A percentile compares a stretch with the other conserved stretches of the same genome.
Conservation (phyloP, 2,329 filamentous ascomycete species). For the Cladophialophora immunda region DNA sequence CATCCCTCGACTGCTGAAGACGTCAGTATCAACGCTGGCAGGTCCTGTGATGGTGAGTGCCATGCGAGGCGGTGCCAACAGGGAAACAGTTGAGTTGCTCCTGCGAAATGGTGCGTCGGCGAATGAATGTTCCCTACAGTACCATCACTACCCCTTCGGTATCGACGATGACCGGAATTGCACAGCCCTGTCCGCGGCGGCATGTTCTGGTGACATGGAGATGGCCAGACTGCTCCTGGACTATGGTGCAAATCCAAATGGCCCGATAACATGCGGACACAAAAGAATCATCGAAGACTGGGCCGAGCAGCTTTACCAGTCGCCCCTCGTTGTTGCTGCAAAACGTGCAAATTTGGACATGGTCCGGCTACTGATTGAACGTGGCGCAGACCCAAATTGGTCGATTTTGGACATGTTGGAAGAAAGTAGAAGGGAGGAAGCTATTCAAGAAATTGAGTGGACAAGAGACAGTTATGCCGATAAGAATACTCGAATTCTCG, state of each 20-base stretch:
- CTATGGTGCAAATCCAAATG: constrained; percentile 13
- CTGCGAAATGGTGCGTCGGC: background rate
- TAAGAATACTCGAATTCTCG: background rate
- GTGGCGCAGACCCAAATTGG: constrained; percentile 13
- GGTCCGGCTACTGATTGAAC: background rate
- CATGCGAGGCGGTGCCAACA: background rate
- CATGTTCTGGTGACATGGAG: background rate
- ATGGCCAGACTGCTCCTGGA: constrained; percentile 15
- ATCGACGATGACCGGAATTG: background rate
- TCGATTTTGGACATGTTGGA: constrained; percentile 1
- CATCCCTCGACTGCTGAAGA: background rate
- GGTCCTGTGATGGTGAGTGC: constrained; percentile 1
- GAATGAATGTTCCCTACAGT: background rate
- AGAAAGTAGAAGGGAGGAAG: background rate
- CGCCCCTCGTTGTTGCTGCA: constrained; percentile 10
- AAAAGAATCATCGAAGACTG: background rate
- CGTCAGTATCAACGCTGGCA: background rate
- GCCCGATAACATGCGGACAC: background rate
- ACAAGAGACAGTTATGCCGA: background rate
- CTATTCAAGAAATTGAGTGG: background rate
- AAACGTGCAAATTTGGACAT: constrained; percentile 1
- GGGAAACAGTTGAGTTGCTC: constrained; percentile 10
- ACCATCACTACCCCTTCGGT: too few relatives aligned
- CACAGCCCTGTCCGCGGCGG: background rate
- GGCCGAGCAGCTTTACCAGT: background rate